Conservation (phyloP, 306 rosid species). For the Cajanus cajan region DNA sequence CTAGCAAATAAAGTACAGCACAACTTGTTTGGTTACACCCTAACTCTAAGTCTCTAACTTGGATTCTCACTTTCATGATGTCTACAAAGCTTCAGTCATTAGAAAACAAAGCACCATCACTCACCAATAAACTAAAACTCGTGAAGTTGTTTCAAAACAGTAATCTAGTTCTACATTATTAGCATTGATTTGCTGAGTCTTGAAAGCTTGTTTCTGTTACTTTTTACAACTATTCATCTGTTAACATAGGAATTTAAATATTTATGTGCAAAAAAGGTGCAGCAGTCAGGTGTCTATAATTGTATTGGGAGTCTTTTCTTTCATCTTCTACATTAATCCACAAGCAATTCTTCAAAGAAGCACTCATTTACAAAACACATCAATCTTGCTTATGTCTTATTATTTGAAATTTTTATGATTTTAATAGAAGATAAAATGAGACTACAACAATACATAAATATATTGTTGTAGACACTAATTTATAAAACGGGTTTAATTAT, state of each 20-base stretch:
- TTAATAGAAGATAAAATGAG: neutral
- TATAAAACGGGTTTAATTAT: neutral
- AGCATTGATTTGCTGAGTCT: conserved; percentile 4
- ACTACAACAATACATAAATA: neutral
- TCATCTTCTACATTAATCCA: neutral
- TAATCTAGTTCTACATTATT: neutral
- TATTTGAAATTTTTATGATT: neutral
- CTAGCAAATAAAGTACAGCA: conserved; percentile 16
- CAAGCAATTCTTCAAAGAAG: conserved; percentile 4
- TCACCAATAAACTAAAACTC: conserved; percentile 5
- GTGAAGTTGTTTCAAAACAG: neutral
- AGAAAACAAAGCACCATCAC: conserved; percentile 14
- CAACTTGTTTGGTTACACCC: conserved; percentile 2
- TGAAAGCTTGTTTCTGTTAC: neutral
- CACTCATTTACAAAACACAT: conserved; percentile 10
- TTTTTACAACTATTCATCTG: neutral
- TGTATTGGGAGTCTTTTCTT: neutral
- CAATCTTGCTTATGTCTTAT: conserved; percentile 1
- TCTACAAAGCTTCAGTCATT: conserved; percentile 14
- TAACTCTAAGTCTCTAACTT: conserved; percentile 3
- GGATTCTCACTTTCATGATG: conserved; percentile 7
- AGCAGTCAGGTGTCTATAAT: neutral
- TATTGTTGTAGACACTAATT: neutral
- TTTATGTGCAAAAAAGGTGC: conserved; percentile 6
- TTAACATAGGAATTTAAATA: neutral